Evolutionary conservation across 345 rosid genomes (phyloP).

Genomic region (Arabidopsis thaliana): TAIR10.1 NC_003070.9:9111001-9111500

Average conservation of each 20-base stretch:
- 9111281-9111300: constrained; percentile 29
- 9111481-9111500: constrained; percentile 43
- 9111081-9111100: constrained; percentile 42
- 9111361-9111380: constrained; percentile 44
- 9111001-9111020: constrained; percentile 61
- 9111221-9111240: constrained; percentile 40
- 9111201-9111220: constrained; percentile 37
- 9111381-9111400: constrained; percentile 36
- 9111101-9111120: constrained; percentile 35
- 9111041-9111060: constrained; percentile 48
- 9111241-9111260: constrained; percentile 30
- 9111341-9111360: constrained; percentile 37
- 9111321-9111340: constrained; percentile 38
- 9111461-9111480: constrained; percentile 38
- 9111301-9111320: constrained; percentile 36
- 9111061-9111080: constrained; percentile 56
- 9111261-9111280: constrained; percentile 30
- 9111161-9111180: constrained; percentile 43
- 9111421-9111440: constrained; percentile 43
- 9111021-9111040: constrained; percentile 40
- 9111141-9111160: constrained; percentile 42
- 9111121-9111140: constrained; percentile 32
- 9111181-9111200: constrained; percentile 24
- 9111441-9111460: constrained; percentile 32
- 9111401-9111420: constrained; percentile 44